Base-by-base conservation (phyloP, 179 eudicot genomes). In the Silene noctiflora region DNA sequence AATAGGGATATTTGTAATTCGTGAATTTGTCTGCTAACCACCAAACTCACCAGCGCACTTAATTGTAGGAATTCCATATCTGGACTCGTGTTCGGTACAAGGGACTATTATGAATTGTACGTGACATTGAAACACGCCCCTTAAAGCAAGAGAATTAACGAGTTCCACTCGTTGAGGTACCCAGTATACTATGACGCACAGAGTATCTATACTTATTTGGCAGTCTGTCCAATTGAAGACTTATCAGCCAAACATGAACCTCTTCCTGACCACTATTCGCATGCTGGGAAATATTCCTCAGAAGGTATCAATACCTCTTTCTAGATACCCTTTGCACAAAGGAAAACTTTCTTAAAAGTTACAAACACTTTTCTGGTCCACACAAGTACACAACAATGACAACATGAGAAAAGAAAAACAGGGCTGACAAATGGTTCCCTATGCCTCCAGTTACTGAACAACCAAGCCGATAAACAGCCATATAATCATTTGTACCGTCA, bases 371-470 rank as follows among this genome's bases (percentile, higher is more conserved):
- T 33, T 29, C 8, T 29, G 61, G 66, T 67, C 73, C 72, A 76
- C 51, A 33, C 6, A n/a, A n/a, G n/a, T n/a, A n/a, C n/a, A n/a
- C n/a, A n/a, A n/a, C n/a, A n/a, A n/a, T n/a, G n/a, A n/a, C n/a
- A 11, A 14, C 61, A 71, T 10, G 56, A 29, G 11, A 70, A 16
- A 29, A 51, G 4, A 46, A 71, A 53, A 53, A 33, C 20, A 33
- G 42, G 48, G 14, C 55, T 75, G 66, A 63, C 17, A 17, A 48
- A 61, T 75, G 70, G 71, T 69, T 75, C 62, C 63, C 25, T 44
- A 60, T 67, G 17, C 24, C 56, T 61, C 75, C 71, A 29, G 24
- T 3, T 68, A 16, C 25, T 35, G n/a, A 59, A 29, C 14, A 71
- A 64, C 76, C 19, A 72, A 33, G 53, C 31, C 4, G 9, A 60